phyloP scores from a whole-genome alignment of 2,329 filamentous ascomycete genomes.

The Colletotrichum tropicicola region DNA sequence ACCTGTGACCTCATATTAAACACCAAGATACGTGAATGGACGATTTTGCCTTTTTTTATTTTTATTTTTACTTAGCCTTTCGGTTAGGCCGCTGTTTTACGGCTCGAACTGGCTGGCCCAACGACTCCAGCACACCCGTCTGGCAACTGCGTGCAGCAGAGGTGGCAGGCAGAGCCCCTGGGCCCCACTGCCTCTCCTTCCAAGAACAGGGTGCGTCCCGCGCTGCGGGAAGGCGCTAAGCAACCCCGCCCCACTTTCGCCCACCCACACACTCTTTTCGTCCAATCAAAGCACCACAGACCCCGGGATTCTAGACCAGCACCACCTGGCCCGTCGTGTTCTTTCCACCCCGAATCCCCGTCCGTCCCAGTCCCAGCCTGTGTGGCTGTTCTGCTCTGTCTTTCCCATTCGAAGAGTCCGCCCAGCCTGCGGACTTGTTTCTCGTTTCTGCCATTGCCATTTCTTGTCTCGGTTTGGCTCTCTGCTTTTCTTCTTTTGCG shows the following conservation, averaged over 20 bases:
- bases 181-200: constrained; percentile 9
- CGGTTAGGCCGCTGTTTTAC: too few species aligned
- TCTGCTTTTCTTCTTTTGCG: not conserved
- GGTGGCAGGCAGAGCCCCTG: constrained; percentile 23
- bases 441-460: not conserved
- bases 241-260: not conserved
- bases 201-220: constrained; percentile 26
- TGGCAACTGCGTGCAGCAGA: too few species aligned
- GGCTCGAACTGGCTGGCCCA: too few species aligned
- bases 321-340: not conserved
- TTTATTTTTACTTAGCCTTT: too few species aligned
- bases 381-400: too few species aligned
- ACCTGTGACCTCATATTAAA: too few species aligned
- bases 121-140: too few species aligned
- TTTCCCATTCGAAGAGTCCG: too few species aligned
- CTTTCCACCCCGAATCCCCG: too few species aligned
- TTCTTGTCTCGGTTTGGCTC: not conserved
- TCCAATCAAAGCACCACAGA: not conserved
- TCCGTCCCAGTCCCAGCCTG: not conserved
- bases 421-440: constrained; percentile 12
- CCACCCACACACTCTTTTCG: not conserved
- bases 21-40: too few species aligned
- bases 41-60: too few species aligned
- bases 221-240: constrained; percentile 25
- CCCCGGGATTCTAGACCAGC: constrained; percentile 17